A percentile compares a stretch with the other conserved stretches of the same genome.
phyloP scores from a whole-genome alignment of 352 stramenopile genomes.

The Pythium guiyangense region DNA sequence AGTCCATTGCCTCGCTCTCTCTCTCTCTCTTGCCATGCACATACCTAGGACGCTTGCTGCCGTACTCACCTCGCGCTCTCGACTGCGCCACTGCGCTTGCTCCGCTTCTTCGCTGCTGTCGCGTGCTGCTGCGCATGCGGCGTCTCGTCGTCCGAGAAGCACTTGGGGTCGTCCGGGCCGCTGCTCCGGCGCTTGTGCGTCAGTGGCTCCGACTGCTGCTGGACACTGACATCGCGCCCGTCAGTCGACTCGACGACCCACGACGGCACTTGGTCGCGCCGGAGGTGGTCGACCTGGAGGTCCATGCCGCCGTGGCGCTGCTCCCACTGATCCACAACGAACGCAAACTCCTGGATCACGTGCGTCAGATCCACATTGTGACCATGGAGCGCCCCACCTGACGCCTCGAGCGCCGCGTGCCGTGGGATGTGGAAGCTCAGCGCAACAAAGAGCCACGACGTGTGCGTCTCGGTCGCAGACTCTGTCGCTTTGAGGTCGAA shows the following conservation, averaged over 20 bases:
- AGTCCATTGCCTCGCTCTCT: too few relatives aligned
- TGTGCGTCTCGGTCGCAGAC: conserved; percentile 21
- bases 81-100: not conserved
- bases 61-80: too few relatives aligned
- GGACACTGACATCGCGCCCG: conserved; percentile 1
- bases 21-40: too few relatives aligned
- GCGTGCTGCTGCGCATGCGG: conserved; percentile 14
- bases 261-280: conserved; percentile 38
- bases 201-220: not conserved
- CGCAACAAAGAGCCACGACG: conserved; percentile 75
- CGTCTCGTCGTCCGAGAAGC: conserved; percentile 27
- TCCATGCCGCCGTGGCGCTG: conserved; percentile 74
- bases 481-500: conserved; percentile 46
- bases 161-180: conserved; percentile 11
- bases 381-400: conserved; percentile 4
- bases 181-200: conserved; percentile 1
- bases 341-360: conserved; percentile 74
- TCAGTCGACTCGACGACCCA: conserved; percentile 57
- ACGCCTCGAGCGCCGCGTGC: not conserved
- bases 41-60: not conserved
- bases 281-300: conserved; percentile 73
- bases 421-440: conserved; percentile 58
- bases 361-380: conserved; percentile 62
- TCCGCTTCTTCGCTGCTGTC: not conserved
- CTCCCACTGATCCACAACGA: conserved; percentile 73